A percentile compares a stretch with the other conserved stretches of the same genome.
These are phyloP conservation scores for Neonectria ditissima DNA, from an alignment of 2,329 filamentous ascomycete species.

Conservation along the genomic window DNA sequence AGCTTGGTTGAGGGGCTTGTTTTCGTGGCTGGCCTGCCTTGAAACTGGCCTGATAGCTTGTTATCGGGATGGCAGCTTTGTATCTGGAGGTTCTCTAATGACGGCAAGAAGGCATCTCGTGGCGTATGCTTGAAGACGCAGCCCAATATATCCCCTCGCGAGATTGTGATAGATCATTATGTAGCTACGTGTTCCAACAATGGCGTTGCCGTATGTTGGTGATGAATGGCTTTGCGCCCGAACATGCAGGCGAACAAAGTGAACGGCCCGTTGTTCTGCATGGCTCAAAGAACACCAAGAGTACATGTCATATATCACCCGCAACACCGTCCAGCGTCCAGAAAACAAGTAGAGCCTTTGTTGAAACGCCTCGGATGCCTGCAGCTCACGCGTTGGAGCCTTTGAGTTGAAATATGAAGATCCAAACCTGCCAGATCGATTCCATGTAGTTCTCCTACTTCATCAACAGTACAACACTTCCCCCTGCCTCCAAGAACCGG, in stretches of 20 bases:
- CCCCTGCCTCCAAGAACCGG: not conserved
- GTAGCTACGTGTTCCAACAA: not conserved
- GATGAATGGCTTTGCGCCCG: not conserved
- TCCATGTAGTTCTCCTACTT: not conserved
- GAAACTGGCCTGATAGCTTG: not conserved
- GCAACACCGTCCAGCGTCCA: not conserved
- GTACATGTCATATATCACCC: not conserved
- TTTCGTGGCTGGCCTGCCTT: not conserved
- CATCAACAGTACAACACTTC: not conserved
- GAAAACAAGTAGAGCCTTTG: constrained; percentile 2
- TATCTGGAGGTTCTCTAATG: not conserved
- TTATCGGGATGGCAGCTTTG: not conserved
- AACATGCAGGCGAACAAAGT: constrained; percentile 23
- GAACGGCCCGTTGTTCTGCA: constrained; percentile 22
- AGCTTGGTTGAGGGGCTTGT: not conserved
- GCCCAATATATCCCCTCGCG: not conserved
- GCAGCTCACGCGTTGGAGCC: not conserved
- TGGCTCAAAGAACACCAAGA: constrained; percentile 9
- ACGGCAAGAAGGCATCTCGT: not conserved
- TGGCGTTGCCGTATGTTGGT: not conserved
- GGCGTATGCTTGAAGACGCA: not conserved
- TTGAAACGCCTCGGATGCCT: not conserved
- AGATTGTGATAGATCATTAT: not conserved
- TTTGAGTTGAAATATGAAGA: not conserved
- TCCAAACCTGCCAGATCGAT: not conserved